phyloP scores from a whole-genome alignment of 805 yeast species.

The Hanseniaspora occidentalis region DNA sequence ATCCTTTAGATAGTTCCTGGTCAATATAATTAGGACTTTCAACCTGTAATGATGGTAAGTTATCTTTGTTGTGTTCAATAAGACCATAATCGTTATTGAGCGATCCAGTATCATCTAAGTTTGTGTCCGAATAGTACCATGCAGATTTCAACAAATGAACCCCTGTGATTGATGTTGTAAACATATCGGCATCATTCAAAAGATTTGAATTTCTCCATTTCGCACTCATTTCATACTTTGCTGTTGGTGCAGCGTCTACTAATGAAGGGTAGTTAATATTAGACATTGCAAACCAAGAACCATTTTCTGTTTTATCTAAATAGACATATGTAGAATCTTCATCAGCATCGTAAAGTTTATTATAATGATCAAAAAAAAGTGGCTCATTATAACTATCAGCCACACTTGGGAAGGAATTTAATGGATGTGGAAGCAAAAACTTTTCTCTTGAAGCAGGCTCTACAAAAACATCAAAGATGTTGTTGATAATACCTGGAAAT shows the following conservation, averaged over 20 bases:
- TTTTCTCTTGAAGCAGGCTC: slow-evolving; percentile 18
- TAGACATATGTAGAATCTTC: slow-evolving; percentile 32
- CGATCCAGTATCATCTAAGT: not conserved
- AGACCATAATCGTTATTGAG: not conserved
- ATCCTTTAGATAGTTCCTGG: slow-evolving; percentile 6
- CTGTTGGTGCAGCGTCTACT: slow-evolving; percentile 66
- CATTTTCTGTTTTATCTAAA: slow-evolving; percentile 48
- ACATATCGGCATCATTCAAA: slow-evolving; percentile 26
- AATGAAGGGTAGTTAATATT: slow-evolving; percentile 66
- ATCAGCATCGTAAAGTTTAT: slow-evolving; percentile 10
- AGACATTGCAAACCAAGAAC: slow-evolving; percentile 82
- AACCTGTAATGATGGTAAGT: not conserved
- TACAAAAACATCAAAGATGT: slow-evolving; percentile 61
- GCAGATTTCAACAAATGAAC: slow-evolving; percentile 28
- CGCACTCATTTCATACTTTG: slow-evolving; percentile 38
- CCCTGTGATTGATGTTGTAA: slow-evolving; percentile 34
- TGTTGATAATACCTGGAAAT: slow-evolving; percentile 58
- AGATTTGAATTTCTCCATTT: slow-evolving; percentile 31
- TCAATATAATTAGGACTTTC: not conserved
- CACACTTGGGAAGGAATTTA: slow-evolving; percentile 17
- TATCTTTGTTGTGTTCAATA: not conserved
- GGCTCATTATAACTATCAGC: slow-evolving; percentile 12
- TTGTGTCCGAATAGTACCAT: not conserved
- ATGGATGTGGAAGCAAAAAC: slow-evolving; percentile 60
- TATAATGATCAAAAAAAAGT: slow-evolving; percentile 3